Evolutionary conservation across 1,284 basidiomycete genomes (phyloP).

Genomic region (Phylloboletellus chloephorus): DNA sequence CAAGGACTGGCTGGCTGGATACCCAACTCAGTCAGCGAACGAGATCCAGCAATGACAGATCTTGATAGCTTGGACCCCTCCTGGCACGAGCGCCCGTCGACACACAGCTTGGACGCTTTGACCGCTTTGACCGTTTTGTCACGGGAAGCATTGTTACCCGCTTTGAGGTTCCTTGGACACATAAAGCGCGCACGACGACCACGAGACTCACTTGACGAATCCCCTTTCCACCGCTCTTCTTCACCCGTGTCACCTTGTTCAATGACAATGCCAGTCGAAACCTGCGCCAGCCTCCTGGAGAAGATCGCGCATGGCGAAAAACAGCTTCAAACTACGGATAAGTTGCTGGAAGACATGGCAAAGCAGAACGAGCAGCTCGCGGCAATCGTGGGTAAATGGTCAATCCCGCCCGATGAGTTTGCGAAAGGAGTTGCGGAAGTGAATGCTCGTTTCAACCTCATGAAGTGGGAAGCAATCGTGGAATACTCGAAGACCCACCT

Average conservation of each 20-base stretch:
- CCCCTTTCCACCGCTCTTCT: not conserved
- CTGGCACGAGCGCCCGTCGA: not conserved
- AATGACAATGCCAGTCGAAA: not conserved
- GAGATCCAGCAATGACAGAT: no score
- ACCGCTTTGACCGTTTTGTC: not conserved
- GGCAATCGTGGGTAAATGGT: not conserved
- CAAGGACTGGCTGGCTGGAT: not conserved
- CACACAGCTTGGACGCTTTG: not conserved
- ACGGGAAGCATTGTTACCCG: not conserved
- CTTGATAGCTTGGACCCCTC: no score
- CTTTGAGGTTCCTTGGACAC: not conserved
- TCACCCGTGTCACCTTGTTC: not conserved
- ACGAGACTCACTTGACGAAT: no score
- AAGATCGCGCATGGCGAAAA: not conserved
- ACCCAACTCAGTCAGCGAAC: not conserved
- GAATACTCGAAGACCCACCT: not conserved
- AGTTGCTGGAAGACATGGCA: not conserved
- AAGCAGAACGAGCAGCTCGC: not conserved
- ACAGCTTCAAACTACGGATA: not conserved
- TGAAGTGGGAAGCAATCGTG: conserved; percentile 4
- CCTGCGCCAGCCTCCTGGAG: not conserved
- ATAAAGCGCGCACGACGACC: not conserved
- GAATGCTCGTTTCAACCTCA: not conserved
- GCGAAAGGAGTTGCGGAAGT: not conserved
- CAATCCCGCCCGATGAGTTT: not conserved